Base-by-base conservation (phyloP, 805 yeast genomes). In the Wickerhamiella azymoides region DNA sequence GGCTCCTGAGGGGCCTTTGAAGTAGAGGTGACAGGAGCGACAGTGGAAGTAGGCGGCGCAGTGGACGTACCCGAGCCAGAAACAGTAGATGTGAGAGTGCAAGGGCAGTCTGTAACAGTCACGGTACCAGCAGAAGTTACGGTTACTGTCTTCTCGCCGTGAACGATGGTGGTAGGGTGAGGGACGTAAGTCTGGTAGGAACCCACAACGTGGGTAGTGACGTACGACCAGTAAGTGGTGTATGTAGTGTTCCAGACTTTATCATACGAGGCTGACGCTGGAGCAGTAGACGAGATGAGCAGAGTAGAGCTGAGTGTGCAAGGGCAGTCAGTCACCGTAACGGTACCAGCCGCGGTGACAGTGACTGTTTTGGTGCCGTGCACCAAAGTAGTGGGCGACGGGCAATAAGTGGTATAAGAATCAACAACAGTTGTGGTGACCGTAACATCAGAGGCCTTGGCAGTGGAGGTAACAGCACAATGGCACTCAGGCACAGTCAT, bases 241-340 rank as follows among this genome's bases (percentile, higher is more conserved):
- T 25, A 38, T 7, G 40, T 30, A 14, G 42, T 16, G 14, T 43
- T 42, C 28, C 44, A 8, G 21, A 43, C 26, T 16, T 30, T 17
- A 39, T 41, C 32, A 7, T 39, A 47, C 9, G 50, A 38, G 41
- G 8, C 32, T n/a, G 47, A 41, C 7, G 28, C 24, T 2, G 45
- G 9, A 18, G 19, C 36, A 14, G 14, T 17, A 18, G 36, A 6
- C 3, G 36, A 8, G 36, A 17, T 26, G 7, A 27, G 10, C 18
- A 21, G 40, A 17, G 40, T 19, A 28, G 19, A 5, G 13, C 26
- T 18, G 19, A 16, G 7, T 5, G 46, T 26, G 37, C 41, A 39
- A 10, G 41, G 41, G 24, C 41, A 39, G 24, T 25, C 41, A 16
- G 41, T 39, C 11, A 39, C 24, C 3, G 41, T 39, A 14, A 25